A percentile compares a stretch with the other conserved stretches of the same genome.
These are phyloP conservation scores for Spathaspora boniae DNA, from an alignment of 805 yeast genomes.

Conservation along the genomic window DNA sequence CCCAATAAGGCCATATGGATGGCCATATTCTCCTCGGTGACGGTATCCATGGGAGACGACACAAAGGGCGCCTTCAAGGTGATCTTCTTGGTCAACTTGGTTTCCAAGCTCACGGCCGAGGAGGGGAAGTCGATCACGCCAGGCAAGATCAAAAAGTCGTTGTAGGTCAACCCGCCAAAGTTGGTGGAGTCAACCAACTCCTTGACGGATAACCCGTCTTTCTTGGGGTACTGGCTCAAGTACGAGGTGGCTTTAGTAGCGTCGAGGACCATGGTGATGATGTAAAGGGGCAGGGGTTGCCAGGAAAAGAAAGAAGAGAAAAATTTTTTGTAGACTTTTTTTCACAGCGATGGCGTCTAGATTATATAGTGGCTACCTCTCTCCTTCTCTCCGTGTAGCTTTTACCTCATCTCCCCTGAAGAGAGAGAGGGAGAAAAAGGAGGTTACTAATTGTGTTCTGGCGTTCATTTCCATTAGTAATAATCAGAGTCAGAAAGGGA, in stretches of 20 bases:
- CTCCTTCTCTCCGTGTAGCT: too few relatives aligned
- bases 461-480: too few relatives aligned
- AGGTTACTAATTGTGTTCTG: too few relatives aligned
- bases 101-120: conserved; percentile 69
- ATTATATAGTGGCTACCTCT: too few relatives aligned
- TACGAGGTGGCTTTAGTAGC: conserved; percentile 62
- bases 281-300: conserved; percentile 37
- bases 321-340: conserved; percentile 3
- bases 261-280: conserved; percentile 21
- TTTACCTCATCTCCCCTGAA: background rate
- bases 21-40: conserved; percentile 96
- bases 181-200: conserved; percentile 83
- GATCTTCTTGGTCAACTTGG: conserved; percentile 88
- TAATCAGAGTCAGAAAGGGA: too few relatives aligned
- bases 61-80: conserved; percentile 90
- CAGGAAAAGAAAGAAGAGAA: conserved; percentile 25
- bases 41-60: conserved; percentile 99
- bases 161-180: conserved; percentile 97
- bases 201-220: conserved; percentile 83
- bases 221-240: conserved; percentile 60
- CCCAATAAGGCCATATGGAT: conserved; percentile 97
- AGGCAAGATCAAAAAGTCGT: conserved; percentile 92
- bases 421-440: conserved; percentile 1
- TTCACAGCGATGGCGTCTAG: conserved; percentile 1
- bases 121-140: conserved; percentile 92